A percentile compares a stretch with the other conserved stretches of the same genome.
Conservation (phyloP, 179 eudicot species). For the Camellia oleifera region DNA sequence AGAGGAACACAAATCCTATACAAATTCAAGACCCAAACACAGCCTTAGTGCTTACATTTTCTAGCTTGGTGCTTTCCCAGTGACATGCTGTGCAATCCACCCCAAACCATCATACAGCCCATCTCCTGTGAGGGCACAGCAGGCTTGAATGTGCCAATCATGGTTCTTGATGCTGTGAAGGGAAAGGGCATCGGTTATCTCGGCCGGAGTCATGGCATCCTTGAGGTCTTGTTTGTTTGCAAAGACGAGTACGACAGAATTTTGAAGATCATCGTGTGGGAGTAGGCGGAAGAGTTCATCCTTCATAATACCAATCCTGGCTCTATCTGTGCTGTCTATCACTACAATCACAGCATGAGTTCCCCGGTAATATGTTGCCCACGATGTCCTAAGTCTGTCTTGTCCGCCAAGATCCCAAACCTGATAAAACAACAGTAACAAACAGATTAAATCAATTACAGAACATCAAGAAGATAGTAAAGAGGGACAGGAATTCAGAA, state of each 20-base stretch:
- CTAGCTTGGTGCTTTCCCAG: conserved; percentile 82
- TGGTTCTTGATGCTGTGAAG: conserved; percentile 91
- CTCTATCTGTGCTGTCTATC: conserved; percentile 94
- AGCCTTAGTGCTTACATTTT: not conserved
- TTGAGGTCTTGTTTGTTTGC: conserved; percentile 96
- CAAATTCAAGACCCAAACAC: no score
- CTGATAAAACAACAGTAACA: conserved; percentile 27
- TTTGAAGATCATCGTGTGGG: conserved; percentile 86
- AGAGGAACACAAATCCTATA: not conserved
- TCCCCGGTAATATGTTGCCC: conserved; percentile 97
- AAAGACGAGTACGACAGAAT: conserved; percentile 66
- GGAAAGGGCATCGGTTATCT: conserved; percentile 91
- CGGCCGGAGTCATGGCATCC: conserved; percentile 92
- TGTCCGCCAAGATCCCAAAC: conserved; percentile 99
- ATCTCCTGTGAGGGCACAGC: conserved; percentile 88
- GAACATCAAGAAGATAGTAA: not conserved
- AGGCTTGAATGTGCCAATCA: conserved; percentile 98
- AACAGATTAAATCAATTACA: not conserved
- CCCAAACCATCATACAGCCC: conserved; percentile 96
- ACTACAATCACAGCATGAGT: conserved; percentile 96
- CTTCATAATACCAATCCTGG: conserved; percentile 83
- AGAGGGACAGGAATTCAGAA: not conserved
- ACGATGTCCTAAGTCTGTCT: conserved; percentile 91
- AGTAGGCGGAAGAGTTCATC: conserved; percentile 86
- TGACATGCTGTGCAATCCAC: conserved; percentile 87